A percentile compares a stretch with the other conserved stretches of the same genome.
Conservation (phyloP, 2,329 filamentous ascomycete genomes). For the Cladosporium colombiae region DNA sequence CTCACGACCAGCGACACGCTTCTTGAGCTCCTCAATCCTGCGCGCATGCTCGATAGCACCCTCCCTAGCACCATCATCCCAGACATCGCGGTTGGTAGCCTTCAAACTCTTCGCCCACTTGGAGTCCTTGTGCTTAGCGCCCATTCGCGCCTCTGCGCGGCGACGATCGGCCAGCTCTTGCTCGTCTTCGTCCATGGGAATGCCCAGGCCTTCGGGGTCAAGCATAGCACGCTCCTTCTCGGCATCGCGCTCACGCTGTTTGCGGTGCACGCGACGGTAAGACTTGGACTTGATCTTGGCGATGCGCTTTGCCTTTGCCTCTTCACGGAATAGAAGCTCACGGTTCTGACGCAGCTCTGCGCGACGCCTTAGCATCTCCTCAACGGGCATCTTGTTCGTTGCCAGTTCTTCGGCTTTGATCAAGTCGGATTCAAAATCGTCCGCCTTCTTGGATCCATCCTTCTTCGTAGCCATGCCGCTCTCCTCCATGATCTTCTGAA, state of each 20-base stretch:
- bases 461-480: slow-evolving; percentile 69
- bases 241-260: slow-evolving; percentile 64
- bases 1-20: slow-evolving; percentile 73
- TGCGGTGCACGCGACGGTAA: slow-evolving; percentile 88
- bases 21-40: slow-evolving; percentile 77
- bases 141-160: slow-evolving; percentile 81
- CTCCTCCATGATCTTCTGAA: slow-evolving; percentile 85
- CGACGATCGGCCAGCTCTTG: slow-evolving; percentile 68
- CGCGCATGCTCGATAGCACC: slow-evolving; percentile 79
- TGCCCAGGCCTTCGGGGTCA: slow-evolving; percentile 59
- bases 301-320: slow-evolving; percentile 84
- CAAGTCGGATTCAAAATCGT: slow-evolving; percentile 60
- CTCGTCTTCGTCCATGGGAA: slow-evolving; percentile 65
- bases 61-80: slow-evolving; percentile 83
- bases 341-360: slow-evolving; percentile 76
- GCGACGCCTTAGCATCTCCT: slow-evolving; percentile 70
- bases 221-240: slow-evolving; percentile 56
- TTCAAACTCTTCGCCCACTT: slow-evolving; percentile 89
- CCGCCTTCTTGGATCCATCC: slow-evolving; percentile 48
- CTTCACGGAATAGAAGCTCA: slow-evolving; percentile 84
- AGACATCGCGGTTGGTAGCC: slow-evolving; percentile 74
- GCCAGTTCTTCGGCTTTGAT: slow-evolving; percentile 70
- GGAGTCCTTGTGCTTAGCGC: slow-evolving; percentile 80
- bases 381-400: slow-evolving; percentile 70
- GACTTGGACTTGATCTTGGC: slow-evolving; percentile 99